phyloP scores from a whole-genome alignment of 805 yeast genomes.

The Yarrowia yakushimensis region DNA sequence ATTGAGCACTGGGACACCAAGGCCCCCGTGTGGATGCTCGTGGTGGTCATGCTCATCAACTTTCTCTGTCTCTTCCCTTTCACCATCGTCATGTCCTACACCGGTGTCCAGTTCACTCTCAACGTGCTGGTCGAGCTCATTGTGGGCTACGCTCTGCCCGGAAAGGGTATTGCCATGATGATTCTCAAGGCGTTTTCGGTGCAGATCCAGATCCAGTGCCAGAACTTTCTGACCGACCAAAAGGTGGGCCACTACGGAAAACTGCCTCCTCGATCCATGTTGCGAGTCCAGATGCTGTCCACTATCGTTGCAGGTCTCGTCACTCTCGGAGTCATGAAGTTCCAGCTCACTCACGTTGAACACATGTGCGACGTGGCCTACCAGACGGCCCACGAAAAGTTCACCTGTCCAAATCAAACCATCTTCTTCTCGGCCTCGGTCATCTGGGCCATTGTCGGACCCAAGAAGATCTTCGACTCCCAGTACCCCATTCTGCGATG shows the following conservation, averaged over 20 bases:
- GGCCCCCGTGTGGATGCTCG: slow-evolving; percentile 60
- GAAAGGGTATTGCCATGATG: slow-evolving; percentile 53
- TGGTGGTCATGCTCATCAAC: slow-evolving; percentile 55
- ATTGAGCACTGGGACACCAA: slow-evolving; percentile 43
- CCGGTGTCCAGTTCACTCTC: slow-evolving; percentile 55
- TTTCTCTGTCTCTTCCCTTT: slow-evolving; percentile 58
- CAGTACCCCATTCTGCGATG: slow-evolving; percentile 31
- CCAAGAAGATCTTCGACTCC: slow-evolving; percentile 44
- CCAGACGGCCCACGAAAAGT: slow-evolving; percentile 25
- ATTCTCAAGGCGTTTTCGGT: slow-evolving; percentile 46
- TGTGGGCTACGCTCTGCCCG: slow-evolving; percentile 64
- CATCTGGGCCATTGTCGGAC: slow-evolving; percentile 47
- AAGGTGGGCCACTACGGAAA: slow-evolving; percentile 59
- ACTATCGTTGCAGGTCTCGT: slow-evolving; percentile 42
- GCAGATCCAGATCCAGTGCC: slow-evolving; percentile 57
- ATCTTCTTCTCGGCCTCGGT: slow-evolving; percentile 51
- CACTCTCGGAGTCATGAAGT: slow-evolving; percentile 36
- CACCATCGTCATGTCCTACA: slow-evolving; percentile 56
- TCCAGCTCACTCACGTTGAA: slow-evolving; percentile 36
- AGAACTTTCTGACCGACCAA: slow-evolving; percentile 52
- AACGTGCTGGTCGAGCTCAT: slow-evolving; percentile 62
- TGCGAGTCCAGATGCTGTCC: slow-evolving; percentile 46
- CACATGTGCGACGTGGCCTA: slow-evolving; percentile 32
- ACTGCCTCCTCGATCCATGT: slow-evolving; percentile 55
- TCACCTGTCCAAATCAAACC: slow-evolving; percentile 39